phyloP scores from a whole-genome alignment of 805 yeast genomes.

The Kockiozyma suomiensis region DNA sequence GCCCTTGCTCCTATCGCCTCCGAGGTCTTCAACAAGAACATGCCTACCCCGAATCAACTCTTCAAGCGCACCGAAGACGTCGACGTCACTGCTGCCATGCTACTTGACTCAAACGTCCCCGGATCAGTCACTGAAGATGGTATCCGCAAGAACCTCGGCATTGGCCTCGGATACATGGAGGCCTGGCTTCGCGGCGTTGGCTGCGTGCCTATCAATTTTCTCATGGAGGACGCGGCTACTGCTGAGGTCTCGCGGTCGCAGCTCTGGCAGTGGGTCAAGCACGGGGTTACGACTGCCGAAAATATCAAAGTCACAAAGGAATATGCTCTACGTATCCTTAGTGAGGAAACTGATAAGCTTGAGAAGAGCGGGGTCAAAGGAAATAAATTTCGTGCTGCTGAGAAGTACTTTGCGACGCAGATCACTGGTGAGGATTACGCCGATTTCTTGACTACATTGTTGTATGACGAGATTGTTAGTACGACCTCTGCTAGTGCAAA shows the following conservation, averaged over 20 bases:
- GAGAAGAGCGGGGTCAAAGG: conserved; percentile 48
- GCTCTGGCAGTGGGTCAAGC: conserved; percentile 75
- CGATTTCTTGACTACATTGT: conserved; percentile 62
- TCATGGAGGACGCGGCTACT: conserved; percentile 80
- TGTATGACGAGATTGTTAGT: conserved; percentile 32
- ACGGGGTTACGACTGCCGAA: conserved; percentile 57
- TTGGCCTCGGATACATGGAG: conserved; percentile 70
- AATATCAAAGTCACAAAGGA: conserved; percentile 58
- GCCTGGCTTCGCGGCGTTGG: conserved; percentile 75
- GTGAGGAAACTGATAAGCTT: conserved; percentile 61
- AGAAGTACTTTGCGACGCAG: conserved; percentile 63
- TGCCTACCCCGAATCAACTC: conserved; percentile 76
- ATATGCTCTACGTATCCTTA: conserved; percentile 53
- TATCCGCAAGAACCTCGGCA: conserved; percentile 61
- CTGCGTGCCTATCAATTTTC: conserved; percentile 71
- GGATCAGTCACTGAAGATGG: conserved; percentile 67
- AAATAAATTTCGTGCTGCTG: conserved; percentile 58
- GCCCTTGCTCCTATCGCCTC: conserved; percentile 66
- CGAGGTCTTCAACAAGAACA: conserved; percentile 70
- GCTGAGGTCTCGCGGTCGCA: conserved; percentile 77
- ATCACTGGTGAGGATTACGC: conserved; percentile 62
- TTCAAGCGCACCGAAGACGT: conserved; percentile 54
- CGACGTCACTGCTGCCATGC: conserved; percentile 58
- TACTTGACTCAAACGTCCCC: conserved; percentile 64
- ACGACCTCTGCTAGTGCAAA: conserved; percentile 15